phyloP scores from a whole-genome alignment of 805 yeast species.

The Metschnikowia vanudenii region DNA sequence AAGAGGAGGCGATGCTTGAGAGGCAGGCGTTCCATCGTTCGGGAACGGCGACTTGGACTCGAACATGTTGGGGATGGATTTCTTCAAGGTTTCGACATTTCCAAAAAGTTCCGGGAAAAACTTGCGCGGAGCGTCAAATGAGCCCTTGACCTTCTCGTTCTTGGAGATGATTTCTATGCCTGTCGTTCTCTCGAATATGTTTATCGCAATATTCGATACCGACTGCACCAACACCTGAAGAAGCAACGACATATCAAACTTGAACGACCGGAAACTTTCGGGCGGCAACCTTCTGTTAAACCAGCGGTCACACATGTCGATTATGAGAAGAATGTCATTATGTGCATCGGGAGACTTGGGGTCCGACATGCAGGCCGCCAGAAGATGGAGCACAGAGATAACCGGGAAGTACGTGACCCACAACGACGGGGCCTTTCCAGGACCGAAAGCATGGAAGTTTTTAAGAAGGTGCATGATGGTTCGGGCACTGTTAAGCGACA shows the following conservation, averaged over 20 bases:
- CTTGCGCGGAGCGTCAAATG: conserved; percentile 15
- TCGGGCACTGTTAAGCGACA: conserved; percentile 36
- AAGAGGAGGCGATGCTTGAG: conserved; percentile 1
- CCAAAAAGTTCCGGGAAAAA: conserved; percentile 21
- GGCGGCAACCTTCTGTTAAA: conserved; percentile 13
- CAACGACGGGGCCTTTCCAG: conserved; percentile 24
- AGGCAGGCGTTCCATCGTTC: not conserved
- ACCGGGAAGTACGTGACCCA: conserved; percentile 36
- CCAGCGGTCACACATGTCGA: conserved; percentile 17
- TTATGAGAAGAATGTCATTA: conserved; percentile 29
- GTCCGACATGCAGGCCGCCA: conserved; percentile 31
- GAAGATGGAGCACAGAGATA: conserved; percentile 31
- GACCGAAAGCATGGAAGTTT: conserved; percentile 20
- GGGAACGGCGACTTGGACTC: conserved; percentile 14
- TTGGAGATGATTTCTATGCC: conserved; percentile 15
- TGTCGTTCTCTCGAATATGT: conserved; percentile 22
- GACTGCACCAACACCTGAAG: conserved; percentile 22
- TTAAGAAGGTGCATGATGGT: conserved; percentile 30
- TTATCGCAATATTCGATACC: conserved; percentile 23
- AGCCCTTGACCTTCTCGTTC: conserved; percentile 16
- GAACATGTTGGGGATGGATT: not conserved
- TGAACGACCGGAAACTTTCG: not conserved
- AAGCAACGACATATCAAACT: conserved; percentile 13
- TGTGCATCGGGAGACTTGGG: conserved; percentile 29
- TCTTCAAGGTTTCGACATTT: conserved; percentile 4